phyloP scores from a whole-genome alignment of 495 filamentous ascomycete genomes.

The Penicillium malachiteum region DNA sequence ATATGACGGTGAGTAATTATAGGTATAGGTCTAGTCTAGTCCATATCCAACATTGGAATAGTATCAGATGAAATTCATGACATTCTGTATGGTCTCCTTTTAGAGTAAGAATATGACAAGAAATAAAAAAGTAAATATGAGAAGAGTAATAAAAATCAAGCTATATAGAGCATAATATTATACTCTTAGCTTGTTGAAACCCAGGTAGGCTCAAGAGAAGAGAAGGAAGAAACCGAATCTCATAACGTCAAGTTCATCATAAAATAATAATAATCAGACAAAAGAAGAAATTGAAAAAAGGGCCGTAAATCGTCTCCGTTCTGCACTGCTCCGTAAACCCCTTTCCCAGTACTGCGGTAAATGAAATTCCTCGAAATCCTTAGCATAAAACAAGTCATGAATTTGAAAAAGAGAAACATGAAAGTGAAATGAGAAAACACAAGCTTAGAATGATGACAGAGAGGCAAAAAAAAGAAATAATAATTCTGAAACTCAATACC shows the following conservation, averaged over 20 bases:
- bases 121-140: background rate
- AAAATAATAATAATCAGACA: slow-evolving; percentile 13
- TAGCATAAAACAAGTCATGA: too few species aligned
- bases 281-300: slow-evolving; percentile 12
- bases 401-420: background rate
- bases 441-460: slow-evolving; percentile 14
- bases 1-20: too few species aligned
- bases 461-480: slow-evolving; percentile 4
- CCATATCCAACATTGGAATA: background rate
- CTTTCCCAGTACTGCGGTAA: slow-evolving; percentile 12
- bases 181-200: background rate
- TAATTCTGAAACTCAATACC: slow-evolving; percentile 7
- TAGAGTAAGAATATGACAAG: slow-evolving; percentile 5
- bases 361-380: slow-evolving; percentile 3
- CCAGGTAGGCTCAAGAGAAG: too few species aligned
- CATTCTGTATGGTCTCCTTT: slow-evolving; percentile 19
- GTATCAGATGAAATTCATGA: slow-evolving; percentile 3
- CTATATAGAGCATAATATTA: background rate
- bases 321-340: slow-evolving; percentile 30
- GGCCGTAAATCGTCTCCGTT: slow-evolving; percentile 15
- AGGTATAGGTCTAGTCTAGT: too few species aligned
- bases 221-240: slow-evolving; percentile 12
- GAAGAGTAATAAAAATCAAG: background rate
- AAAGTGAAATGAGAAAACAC: slow-evolving; percentile 1
- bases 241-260: background rate